These are phyloP conservation scores for Neoboletus brunneissimus DNA, from an alignment of 768 basidiomycete species.

Conservation along the genomic window DNA sequence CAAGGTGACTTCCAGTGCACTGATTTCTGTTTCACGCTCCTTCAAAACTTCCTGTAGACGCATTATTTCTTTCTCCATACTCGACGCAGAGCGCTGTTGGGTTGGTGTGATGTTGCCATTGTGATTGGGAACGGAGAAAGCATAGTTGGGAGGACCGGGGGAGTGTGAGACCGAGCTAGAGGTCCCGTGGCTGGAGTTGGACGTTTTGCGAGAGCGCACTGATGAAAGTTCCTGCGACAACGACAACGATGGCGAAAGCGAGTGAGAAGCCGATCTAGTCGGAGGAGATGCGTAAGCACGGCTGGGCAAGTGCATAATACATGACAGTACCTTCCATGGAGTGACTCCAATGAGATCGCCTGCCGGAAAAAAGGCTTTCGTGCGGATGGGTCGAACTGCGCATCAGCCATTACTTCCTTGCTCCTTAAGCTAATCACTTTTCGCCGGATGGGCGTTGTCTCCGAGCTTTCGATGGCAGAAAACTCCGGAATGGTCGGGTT, in stretches of 20 bases:
- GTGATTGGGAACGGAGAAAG: conserved; percentile 50
- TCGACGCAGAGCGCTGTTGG: conserved; percentile 74
- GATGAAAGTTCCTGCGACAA: conserved; percentile 96
- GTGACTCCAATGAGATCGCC: conserved; percentile 83
- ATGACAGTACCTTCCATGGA: conserved; percentile 70
- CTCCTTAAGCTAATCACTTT: conserved; percentile 50
- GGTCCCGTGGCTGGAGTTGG: conserved; percentile 72
- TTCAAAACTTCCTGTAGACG: conserved; percentile 89
- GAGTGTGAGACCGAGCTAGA: conserved; percentile 66
- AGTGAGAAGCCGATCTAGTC: conserved; percentile 84
- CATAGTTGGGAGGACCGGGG: conserved; percentile 55
- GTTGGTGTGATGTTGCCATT: conserved; percentile 25
- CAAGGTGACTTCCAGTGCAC: conserved; percentile 58
- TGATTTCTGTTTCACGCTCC: conserved; percentile 90
- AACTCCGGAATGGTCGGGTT: conserved; percentile 45
- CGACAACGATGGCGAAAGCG: conserved; percentile 92
- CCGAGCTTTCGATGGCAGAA: conserved; percentile 39
- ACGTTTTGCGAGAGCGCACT: conserved; percentile 80
- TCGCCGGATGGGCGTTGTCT: conserved; percentile 47
- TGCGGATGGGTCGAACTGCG: conserved; percentile 50
- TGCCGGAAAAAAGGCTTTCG: conserved; percentile 84
- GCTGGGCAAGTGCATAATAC: neutral
- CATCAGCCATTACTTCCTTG: conserved; percentile 44
- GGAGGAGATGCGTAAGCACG: conserved; percentile 13
- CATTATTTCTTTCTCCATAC: conserved; percentile 94